A percentile compares a stretch with the other conserved stretches of the same genome.
Evolutionary conservation across 2,329 filamentous ascomycete species (phyloP).

Genomic region (Reticulascus tulasneorum): DNA sequence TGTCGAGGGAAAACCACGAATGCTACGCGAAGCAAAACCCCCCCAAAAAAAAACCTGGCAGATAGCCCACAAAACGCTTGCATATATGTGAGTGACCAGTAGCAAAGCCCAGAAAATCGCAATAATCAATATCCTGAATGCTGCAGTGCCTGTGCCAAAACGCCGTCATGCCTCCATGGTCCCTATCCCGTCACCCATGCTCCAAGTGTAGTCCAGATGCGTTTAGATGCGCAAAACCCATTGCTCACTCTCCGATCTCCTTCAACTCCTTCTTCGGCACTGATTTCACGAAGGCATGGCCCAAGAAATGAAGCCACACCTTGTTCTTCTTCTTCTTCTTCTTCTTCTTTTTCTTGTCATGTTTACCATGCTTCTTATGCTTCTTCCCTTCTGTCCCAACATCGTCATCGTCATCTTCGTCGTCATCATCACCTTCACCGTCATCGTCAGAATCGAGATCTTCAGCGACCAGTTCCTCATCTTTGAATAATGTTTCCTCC

Average conservation of each 20-base stretch:
- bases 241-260: constrained; percentile 26
- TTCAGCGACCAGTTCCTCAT: constrained; percentile 21
- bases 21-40: too few species aligned
- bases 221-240: too few species aligned
- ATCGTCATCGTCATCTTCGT: constrained; percentile 21
- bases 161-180: too few species aligned
- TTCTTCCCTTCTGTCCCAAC: constrained; percentile 41
- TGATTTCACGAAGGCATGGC: constrained; percentile 75
- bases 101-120: too few species aligned
- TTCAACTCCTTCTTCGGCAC: constrained; percentile 62
- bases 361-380: constrained; percentile 35
- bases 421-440: constrained; percentile 22
- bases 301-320: constrained; percentile 73
- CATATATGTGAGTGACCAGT: too few species aligned
- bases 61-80: too few species aligned
- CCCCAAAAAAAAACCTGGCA: too few species aligned
- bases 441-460: constrained; percentile 23
- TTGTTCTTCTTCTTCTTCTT: constrained; percentile 58
- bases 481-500: constrained; percentile 18
- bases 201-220: too few species aligned
- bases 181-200: too few species aligned
- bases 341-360: constrained; percentile 46
- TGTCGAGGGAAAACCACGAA: too few species aligned
- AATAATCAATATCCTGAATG: too few species aligned
- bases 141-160: too few species aligned